Percentiles rank a stretch among this genome's conserved stretches.
Conservation (phyloP, 495 filamentous ascomycete genomes). For the Penicillium bialowiezense region DNA sequence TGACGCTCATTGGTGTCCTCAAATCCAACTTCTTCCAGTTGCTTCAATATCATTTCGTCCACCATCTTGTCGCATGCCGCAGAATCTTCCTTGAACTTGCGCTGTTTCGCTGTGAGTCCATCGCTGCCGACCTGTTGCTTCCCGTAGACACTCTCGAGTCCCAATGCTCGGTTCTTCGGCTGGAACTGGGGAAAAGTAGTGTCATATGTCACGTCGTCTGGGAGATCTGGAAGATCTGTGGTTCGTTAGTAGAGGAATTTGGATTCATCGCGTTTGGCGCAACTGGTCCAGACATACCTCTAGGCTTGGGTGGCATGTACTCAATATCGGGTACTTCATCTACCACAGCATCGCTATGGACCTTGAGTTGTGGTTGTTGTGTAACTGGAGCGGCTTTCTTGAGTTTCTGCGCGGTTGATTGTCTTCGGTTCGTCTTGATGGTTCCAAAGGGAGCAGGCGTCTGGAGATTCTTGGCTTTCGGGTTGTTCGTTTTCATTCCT, state of each 20-base stretch:
- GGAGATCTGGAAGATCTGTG: slow-evolving; percentile 68
- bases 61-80: slow-evolving; percentile 43
- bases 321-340: slow-evolving; percentile 72
- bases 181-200: slow-evolving; percentile 50
- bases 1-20: slow-evolving; percentile 39
- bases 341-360: slow-evolving; percentile 28
- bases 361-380: slow-evolving; percentile 33
- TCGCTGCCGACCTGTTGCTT: slow-evolving; percentile 66
- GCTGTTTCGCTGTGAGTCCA: slow-evolving; percentile 62
- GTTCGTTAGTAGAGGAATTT: slow-evolving; percentile 40
- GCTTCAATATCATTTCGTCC: slow-evolving; percentile 60
- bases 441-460: slow-evolving; percentile 54
- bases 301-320: slow-evolving; percentile 69
- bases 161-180: slow-evolving; percentile 65
- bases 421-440: slow-evolving; percentile 47
- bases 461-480: slow-evolving; percentile 70
- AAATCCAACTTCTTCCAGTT: slow-evolving; percentile 56
- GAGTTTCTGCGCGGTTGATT: slow-evolving; percentile 50
- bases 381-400: slow-evolving; percentile 40
- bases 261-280: neutral
- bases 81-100: slow-evolving; percentile 55
- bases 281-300: too few relatives aligned
- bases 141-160: slow-evolving; percentile 55
- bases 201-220: slow-evolving; percentile 69
- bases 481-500: slow-evolving; percentile 94